These are phyloP conservation scores for Apophysomyces sp. DNA, from an alignment of 371 early-diverging fungal species.

Conservation along the genomic window DNA sequence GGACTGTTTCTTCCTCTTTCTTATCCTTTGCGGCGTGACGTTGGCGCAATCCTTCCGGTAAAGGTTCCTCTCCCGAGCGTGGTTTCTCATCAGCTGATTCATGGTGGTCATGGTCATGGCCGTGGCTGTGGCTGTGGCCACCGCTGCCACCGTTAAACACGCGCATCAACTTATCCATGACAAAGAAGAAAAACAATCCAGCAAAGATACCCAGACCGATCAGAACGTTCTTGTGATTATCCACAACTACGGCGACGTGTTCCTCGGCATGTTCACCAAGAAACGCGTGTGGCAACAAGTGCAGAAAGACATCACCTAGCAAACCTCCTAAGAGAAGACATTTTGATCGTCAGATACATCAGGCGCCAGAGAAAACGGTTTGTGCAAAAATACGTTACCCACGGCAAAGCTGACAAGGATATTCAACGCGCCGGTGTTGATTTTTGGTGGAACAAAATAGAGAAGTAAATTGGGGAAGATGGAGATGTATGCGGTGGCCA, in stretches of 20 bases:
- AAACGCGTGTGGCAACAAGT: constrained; percentile 82
- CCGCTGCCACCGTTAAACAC: constrained; percentile 65
- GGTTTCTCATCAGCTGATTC: constrained; percentile 12
- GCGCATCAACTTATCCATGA: constrained; percentile 86
- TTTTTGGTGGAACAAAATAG: constrained; percentile 80
- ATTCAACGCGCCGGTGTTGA: constrained; percentile 68
- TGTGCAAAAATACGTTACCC: too few relatives aligned
- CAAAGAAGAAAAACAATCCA: constrained; percentile 73
- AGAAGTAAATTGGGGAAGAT: constrained; percentile 80
- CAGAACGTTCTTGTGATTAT: constrained; percentile 64
- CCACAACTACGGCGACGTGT: constrained; percentile 39
- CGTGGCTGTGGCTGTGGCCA: constrained; percentile 56
- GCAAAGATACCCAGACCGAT: constrained; percentile 76
- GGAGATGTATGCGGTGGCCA: constrained; percentile 84
- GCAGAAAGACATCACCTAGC: constrained; percentile 85
- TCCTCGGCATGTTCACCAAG: constrained; percentile 52
- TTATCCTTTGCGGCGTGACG: constrained; percentile 10
- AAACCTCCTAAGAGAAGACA: constrained; percentile 56
- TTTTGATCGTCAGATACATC: too few relatives aligned
- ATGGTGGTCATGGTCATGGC: constrained; percentile 42
- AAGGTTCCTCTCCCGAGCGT: constrained; percentile 1
- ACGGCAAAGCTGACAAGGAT: constrained; percentile 84
- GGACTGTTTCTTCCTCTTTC: neutral
- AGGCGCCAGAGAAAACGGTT: too few relatives aligned
- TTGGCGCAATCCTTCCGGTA: constrained; percentile 29